Percentiles rank a stretch among this genome's conserved stretches.
These are phyloP conservation scores for Cyberlindnera xylosilytica DNA, from an alignment of 805 yeast genomes.

Conservation along the genomic window DNA sequence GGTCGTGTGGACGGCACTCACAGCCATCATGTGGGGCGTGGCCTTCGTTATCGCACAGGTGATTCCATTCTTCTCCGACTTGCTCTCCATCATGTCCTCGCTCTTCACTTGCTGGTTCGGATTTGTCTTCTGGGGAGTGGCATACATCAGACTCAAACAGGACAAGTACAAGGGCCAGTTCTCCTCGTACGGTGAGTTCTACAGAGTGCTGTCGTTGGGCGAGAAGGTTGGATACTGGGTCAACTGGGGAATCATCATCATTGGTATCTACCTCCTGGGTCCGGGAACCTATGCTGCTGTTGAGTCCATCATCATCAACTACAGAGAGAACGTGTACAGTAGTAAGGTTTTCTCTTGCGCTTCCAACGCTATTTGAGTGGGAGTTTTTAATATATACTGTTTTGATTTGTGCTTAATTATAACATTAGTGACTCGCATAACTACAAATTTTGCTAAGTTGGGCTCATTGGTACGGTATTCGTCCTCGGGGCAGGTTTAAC, in stretches of 20 bases:
- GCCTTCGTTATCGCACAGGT: constrained; percentile 58
- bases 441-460: too few relatives aligned
- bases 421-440: too few relatives aligned
- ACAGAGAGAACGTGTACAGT: constrained; percentile 39
- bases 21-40: constrained; percentile 43
- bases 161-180: constrained; percentile 23
- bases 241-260: constrained; percentile 36
- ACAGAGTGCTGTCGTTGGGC: constrained; percentile 26
- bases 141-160: constrained; percentile 43
- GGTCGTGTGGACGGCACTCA: constrained; percentile 46
- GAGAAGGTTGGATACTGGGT: constrained; percentile 35
- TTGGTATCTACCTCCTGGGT: constrained; percentile 53
- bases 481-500: too few relatives aligned
- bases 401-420: too few relatives aligned
- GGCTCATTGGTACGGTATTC: too few relatives aligned
- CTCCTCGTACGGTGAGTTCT: constrained; percentile 20
- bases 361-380: constrained; percentile 34
- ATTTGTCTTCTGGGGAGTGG: constrained; percentile 58
- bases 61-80: constrained; percentile 56
- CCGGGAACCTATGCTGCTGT: constrained; percentile 57
- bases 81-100: constrained; percentile 55
- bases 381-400: not conserved
- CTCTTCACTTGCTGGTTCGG: constrained; percentile 64
- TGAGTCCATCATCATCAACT: constrained; percentile 47
- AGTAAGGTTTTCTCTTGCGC: constrained; percentile 52